A percentile compares a stretch with the other conserved stretches of the same genome.
Evolutionary conservation across 139 green algal species (phyloP).

Genomic region (Pleodorina starrii): DNA sequence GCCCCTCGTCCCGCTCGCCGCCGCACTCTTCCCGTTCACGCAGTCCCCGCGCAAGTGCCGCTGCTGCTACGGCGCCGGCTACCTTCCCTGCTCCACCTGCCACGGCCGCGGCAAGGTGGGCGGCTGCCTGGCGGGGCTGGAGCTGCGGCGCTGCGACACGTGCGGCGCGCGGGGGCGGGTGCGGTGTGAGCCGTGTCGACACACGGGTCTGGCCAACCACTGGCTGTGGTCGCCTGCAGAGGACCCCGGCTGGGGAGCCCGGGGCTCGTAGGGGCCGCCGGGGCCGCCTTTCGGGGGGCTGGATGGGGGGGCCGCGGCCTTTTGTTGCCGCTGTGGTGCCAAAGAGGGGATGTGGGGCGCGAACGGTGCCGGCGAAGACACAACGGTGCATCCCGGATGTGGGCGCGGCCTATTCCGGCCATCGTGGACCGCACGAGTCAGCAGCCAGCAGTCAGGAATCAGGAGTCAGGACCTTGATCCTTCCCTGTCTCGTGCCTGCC

Average conservation of each 20-base stretch:
- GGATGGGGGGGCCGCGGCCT: too few relatives aligned
- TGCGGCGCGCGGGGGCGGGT: not conserved
- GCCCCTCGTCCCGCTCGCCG: not conserved
- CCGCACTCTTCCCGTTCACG: not conserved
- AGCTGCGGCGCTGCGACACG: not conserved
- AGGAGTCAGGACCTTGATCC: too few relatives aligned
- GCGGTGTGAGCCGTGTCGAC: not conserved
- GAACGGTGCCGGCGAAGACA: too few relatives aligned
- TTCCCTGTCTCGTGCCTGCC: too few relatives aligned
- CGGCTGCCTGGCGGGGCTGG: not conserved
- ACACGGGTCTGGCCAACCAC: conserved; percentile 33
- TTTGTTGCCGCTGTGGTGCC: too few relatives aligned
- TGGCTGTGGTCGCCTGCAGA: conserved; percentile 20
- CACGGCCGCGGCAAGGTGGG: conserved; percentile 19
- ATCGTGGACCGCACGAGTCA: too few relatives aligned
- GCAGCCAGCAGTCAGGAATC: too few relatives aligned
- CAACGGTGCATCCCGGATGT: too few relatives aligned
- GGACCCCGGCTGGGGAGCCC: conserved; percentile 27
- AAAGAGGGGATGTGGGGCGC: too few relatives aligned
- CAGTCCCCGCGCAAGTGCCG: conserved; percentile 31
- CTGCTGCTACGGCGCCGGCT: conserved; percentile 21
- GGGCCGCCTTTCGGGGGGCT: too few relatives aligned
- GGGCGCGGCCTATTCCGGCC: too few relatives aligned
- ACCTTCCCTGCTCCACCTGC: conserved; percentile 11
- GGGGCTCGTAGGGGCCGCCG: not conserved